Evolutionary conservation across 331 rosid species (phyloP), one percentile per base, ranked within the genome.

Genomic region (Telfairia occidentalis): DNA sequence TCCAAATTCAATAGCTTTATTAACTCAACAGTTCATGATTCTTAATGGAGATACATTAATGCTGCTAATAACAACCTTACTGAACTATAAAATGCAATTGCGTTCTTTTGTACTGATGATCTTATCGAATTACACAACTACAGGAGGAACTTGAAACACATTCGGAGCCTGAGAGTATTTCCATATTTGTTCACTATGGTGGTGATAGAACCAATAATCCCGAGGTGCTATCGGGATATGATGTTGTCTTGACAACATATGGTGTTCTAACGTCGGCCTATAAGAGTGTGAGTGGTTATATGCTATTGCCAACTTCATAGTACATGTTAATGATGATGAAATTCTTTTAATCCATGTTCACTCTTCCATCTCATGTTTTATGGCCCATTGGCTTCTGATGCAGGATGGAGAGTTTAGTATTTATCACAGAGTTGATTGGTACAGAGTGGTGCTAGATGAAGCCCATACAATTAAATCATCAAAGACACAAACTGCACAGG

Each of bases 121-220:
- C 42, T 23, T 15, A 45, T 8, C 2, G 10, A 45, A 46, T 18
- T 71, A 7, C 28, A 24, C 24, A 71, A 85, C 40, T 37, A 15
- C 90, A 92, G 98, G 98, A 90, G 73, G 96, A 92, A 78, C 91
- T 92, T 74, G 98, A 89, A 86, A 83, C 86, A 5, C 96, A 92
- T 76, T 87, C 98, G 46, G 66, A 80, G 43, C 55, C 81, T 16
- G 90, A 69, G 45, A 90, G 86, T 59, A 46, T 86, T 77, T 90
- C 98, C 26, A 67, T 89, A 74, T 90, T 90, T 53, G 92, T 90
- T 69, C 96, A 92, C 78, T 92, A 92, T 75, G 96, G 98, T 58
- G 96, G 96, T 15, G 84, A 71, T 74, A 89, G 92, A 80, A 79
- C 92, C 59, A 75, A 58, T 76, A 78, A 81, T 73, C 87, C 91